Conservation (phyloP, 2,329 filamentous ascomycete genomes). For the Cordyceps cicadae region DNA sequence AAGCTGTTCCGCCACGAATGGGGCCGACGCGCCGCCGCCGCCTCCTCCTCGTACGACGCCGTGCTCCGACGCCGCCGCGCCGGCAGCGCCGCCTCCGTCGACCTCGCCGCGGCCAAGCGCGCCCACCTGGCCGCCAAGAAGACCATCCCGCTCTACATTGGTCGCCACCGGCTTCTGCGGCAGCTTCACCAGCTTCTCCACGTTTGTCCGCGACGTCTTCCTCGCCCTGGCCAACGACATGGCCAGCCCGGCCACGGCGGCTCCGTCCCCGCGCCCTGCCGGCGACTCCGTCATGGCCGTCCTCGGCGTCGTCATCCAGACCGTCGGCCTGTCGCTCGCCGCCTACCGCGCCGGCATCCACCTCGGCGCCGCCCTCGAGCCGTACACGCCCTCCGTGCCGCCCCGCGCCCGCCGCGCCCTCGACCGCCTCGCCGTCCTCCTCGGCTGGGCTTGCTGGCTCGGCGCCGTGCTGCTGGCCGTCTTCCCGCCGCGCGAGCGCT, state of each 20-base stretch:
- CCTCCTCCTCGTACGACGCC: constrained; percentile 25
- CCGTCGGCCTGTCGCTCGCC: constrained; percentile 59
- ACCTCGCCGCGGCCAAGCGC: constrained; percentile 42
- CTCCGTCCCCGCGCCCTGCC: constrained; percentile 36
- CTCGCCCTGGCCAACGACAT: constrained; percentile 71
- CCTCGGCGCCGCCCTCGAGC: constrained; percentile 55
- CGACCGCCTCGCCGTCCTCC: constrained; percentile 53
- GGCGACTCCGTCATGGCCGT: constrained; percentile 78
- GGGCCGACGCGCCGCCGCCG: constrained; percentile 40
- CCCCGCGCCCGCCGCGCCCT: constrained; percentile 47
- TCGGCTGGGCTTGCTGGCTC: constrained; percentile 70
- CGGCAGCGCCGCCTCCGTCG: constrained; percentile 5
- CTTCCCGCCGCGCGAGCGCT: constrained; percentile 62
- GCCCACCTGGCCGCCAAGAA: constrained; percentile 63
- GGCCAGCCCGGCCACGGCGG: constrained; percentile 23
- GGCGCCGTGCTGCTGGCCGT: constrained; percentile 64
- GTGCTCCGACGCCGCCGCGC: constrained; percentile 20
- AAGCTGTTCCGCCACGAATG: constrained; percentile 65
- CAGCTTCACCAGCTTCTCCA: constrained; percentile 83
- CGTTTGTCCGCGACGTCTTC: constrained; percentile 73
- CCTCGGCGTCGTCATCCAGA: constrained; percentile 64
- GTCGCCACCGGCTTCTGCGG: constrained; percentile 85
- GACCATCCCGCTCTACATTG: constrained; percentile 80
- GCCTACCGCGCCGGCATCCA: constrained; percentile 68
- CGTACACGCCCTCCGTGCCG: constrained; percentile 51